These are phyloP conservation scores for Rhizoclosmatium sp. DNA, from an alignment of 192 early-diverging fungal species.

Conservation along the genomic window DNA sequence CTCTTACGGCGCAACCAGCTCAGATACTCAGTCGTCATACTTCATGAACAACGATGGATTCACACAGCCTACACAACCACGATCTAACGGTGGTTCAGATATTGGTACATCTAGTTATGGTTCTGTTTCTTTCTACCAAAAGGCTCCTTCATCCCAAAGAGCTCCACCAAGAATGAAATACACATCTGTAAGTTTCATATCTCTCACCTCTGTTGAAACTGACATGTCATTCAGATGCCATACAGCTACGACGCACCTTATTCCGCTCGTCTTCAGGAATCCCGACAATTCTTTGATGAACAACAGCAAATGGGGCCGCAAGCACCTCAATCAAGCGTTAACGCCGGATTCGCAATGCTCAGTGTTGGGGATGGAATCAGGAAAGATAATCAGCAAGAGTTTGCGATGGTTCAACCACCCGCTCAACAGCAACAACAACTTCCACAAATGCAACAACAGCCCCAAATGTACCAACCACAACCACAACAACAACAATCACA, in stretches of 20 bases:
- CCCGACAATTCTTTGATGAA: slow-evolving; percentile 7
- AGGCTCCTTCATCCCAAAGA: neutral
- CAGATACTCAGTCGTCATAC: neutral
- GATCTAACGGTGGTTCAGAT: neutral
- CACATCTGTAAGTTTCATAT: slow-evolving; percentile 3
- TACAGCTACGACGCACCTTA: slow-evolving; percentile 9
- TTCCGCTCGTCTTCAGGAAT: slow-evolving; percentile 21
- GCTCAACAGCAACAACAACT: neutral
- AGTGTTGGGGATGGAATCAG: slow-evolving; percentile 23
- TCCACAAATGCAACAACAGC: neutral
- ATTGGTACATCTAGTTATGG: neutral
- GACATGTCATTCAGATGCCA: slow-evolving; percentile 4
- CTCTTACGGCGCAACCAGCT: neutral
- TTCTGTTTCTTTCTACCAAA: slow-evolving; percentile 12
- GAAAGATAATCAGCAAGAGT: slow-evolving; percentile 16
- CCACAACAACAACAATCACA: neutral
- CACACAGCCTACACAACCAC: neutral
- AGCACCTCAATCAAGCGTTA: slow-evolving; percentile 2
- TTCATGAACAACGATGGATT: neutral
- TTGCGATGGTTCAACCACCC: neutral
- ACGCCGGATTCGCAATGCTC: slow-evolving; percentile 11
- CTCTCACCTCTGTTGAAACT: neutral
- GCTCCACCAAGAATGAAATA: slow-evolving; percentile 15
- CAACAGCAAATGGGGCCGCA: neutral
- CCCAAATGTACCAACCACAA: slow-evolving; percentile 3